A percentile compares a stretch with the other conserved stretches of the same genome.
Conservation (phyloP, 2,329 filamentous ascomycete species). For the Xylariales sp. region DNA sequence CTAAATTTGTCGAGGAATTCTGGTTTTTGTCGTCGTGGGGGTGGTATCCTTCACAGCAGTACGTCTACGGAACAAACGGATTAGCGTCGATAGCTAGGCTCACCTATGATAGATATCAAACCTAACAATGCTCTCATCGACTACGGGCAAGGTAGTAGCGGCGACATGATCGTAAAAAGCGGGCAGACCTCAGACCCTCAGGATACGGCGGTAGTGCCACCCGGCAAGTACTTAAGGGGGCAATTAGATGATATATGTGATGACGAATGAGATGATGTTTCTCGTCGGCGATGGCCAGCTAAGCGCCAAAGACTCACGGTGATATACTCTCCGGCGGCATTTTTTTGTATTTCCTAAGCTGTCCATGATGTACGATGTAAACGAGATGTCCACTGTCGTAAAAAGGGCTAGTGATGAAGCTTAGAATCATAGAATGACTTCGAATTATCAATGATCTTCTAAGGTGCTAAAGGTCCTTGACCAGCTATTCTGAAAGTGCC, state of each 20-base stretch:
- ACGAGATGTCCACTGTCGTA: too few relatives aligned
- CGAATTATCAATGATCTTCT: too few relatives aligned
- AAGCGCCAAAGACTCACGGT: conserved; percentile 42
- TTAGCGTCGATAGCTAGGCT: not conserved
- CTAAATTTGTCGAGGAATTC: too few relatives aligned
- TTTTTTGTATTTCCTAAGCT: conserved; percentile 19
- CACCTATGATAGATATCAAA: conserved; percentile 49
- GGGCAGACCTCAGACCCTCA: conserved; percentile 50
- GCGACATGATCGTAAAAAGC: conserved; percentile 39
- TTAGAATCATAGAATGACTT: too few relatives aligned
- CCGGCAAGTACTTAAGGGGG: conserved; percentile 42
- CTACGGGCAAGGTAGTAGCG: conserved; percentile 41
- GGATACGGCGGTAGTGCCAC: conserved; percentile 45
- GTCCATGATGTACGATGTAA: too few relatives aligned
- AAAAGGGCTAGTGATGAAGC: too few relatives aligned
- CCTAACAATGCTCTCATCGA: conserved; percentile 53
- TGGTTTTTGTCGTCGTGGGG: conserved; percentile 44
- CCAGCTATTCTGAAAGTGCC: too few relatives aligned
- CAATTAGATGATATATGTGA: conserved; percentile 46
- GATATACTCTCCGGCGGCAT: conserved; percentile 34
- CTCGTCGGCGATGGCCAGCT: conserved; percentile 42
- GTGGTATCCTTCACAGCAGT: conserved; percentile 50
- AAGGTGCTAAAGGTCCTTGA: too few relatives aligned
- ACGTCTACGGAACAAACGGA: conserved; percentile 11
- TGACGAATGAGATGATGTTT: conserved; percentile 48